Conservation (phyloP, 176 grass and related monocot species). For the Microstegium vimineum region DNA sequence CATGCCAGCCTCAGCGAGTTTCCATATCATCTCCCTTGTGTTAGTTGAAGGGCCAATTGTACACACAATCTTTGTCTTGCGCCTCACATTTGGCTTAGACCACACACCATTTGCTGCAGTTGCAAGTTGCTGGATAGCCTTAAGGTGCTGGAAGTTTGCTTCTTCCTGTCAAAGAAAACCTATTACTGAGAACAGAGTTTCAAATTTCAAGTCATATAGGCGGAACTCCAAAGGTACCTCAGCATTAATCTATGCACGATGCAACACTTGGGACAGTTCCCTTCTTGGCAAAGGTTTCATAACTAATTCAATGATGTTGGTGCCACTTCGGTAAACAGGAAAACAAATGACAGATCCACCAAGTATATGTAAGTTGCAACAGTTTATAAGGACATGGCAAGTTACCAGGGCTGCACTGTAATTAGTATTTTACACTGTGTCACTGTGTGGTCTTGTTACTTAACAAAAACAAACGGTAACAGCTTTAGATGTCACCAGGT, state of each 20-base stretch:
- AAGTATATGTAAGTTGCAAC: not conserved
- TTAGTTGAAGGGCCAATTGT: conserved; percentile 97
- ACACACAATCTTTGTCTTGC: conserved; percentile 97
- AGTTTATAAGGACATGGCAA: not conserved
- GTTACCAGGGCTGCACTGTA: not conserved
- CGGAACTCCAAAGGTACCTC: not conserved
- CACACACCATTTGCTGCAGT: conserved; percentile 51
- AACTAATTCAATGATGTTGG: not conserved
- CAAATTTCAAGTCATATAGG: not conserved
- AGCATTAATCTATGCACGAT: not conserved
- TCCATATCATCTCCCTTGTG: conserved; percentile 94
- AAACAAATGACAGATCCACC: not conserved
- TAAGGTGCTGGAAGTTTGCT: conserved; percentile 78
- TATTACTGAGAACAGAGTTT: conserved; percentile 23
- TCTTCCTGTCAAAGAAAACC: conserved; percentile 52
- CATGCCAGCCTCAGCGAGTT: conserved; percentile 84
- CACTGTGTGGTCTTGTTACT: not conserved
- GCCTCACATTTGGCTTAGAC: conserved; percentile 83
- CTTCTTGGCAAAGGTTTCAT: not conserved
- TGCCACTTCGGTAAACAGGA: not conserved
- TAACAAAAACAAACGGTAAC: conserved; percentile 7
- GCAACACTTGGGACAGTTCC: not conserved
- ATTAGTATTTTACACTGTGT: not conserved
- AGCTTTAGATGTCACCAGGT: not conserved
- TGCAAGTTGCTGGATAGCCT: conserved; percentile 67